phyloP scores from a whole-genome alignment of 257 asterid genomes.

The Rhazya stricta region DNA sequence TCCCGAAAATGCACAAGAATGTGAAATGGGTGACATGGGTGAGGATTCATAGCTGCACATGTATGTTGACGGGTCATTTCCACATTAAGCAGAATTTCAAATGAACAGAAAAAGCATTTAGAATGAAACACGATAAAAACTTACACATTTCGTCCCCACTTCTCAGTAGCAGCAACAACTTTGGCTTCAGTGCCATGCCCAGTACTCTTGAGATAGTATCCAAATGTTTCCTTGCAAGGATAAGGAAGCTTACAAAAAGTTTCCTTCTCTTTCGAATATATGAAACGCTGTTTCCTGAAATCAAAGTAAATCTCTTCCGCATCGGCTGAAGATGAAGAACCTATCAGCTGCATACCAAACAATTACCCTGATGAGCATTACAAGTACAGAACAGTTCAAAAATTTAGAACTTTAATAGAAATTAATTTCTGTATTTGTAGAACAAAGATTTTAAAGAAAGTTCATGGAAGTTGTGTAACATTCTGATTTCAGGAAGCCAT shows the following conservation, averaged over 20 bases:
- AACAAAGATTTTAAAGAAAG: background rate
- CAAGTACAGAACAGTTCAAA: background rate
- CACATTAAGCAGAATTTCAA: conserved; percentile 6
- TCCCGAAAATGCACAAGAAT: background rate
- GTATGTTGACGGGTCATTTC: background rate
- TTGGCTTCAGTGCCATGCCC: conserved; percentile 96
- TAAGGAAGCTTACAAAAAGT: conserved; percentile 79
- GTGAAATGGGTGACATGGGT: background rate
- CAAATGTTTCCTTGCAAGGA: conserved; percentile 90
- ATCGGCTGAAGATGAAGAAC: conserved; percentile 49
- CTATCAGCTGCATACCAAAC: conserved; percentile 52
- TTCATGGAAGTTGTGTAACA: background rate
- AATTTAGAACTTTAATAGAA: background rate
- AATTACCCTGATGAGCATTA: background rate
- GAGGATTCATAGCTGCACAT: background rate
- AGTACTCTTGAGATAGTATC: conserved; percentile 76
- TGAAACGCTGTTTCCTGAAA: conserved; percentile 91
- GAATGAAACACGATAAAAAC: conserved; percentile 28
- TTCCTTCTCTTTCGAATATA: conserved; percentile 64
- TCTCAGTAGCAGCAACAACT: conserved; percentile 66
- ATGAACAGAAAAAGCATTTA: background rate
- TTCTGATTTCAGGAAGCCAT: background rate
- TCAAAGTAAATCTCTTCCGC: conserved; percentile 83
- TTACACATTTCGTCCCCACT: conserved; percentile 98
- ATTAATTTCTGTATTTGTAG: background rate